Evolutionary conservation across 2,329 filamentous ascomycete genomes (phyloP), one percentile per base, ranked within the genome.

Genomic region (Zasmidium angulare): DNA sequence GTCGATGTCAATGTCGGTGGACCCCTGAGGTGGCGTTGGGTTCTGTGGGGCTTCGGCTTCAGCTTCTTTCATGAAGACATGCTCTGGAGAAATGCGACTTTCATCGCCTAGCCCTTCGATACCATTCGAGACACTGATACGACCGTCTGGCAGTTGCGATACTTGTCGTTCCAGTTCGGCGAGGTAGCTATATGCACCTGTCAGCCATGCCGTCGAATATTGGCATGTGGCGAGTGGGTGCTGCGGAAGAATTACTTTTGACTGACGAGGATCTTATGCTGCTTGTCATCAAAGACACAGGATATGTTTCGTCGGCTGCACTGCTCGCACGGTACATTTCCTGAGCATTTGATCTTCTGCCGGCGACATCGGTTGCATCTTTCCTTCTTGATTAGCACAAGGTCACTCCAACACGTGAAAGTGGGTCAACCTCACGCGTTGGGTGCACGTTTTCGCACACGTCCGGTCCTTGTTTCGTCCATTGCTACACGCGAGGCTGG

Each of bases 201-300:
- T 69, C 20, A 50, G 55, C 10, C 48, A 59, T 56, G 19, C 22
- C 4, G n/a, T 49, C 46, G 19, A 12, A 49, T n/a, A n/a, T n/a
- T n/a, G n/a, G 11, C n/a, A 7, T 7, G n/a, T 4, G 36, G 36
- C 36, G n/a, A 21, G 7, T 20, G 23, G 46, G 22, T 6, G 19
- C 20, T 12, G 46, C 46, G 23, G 23, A 11, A 49, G 6, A 19
- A 55, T 48, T 14, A 55, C 63, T 69, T 55, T 63, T 74, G 72
- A 14, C 79, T 80, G 2, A 83, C 79, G 2, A 82, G 66, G 14
- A 82, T 72, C 61, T 81, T 82, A 52, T 81, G 77, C 40, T 80
- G 76, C n/a, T 74, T 72, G 43, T 80, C 77, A 58, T 80, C 76
- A 53, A 80, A 80, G 4, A 71, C 69, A 55, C 78, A 80, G 1